Percentiles rank a stretch among this genome's conserved stretches.
Conservation (phyloP, 345 rosid species). For the Viola odorata region DNA sequence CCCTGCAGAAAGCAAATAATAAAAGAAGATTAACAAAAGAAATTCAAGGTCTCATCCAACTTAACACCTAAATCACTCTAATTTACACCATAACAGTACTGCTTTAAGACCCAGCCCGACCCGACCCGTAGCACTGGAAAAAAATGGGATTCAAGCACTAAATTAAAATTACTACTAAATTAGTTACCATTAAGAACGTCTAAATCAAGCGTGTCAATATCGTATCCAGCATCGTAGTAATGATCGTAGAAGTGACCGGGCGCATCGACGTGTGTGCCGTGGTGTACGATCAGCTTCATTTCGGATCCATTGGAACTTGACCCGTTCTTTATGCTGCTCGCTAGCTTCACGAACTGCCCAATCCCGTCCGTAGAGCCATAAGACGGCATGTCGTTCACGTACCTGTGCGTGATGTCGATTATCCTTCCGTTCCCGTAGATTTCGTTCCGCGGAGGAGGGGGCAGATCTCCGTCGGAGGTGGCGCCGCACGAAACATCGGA, state of each 20-base stretch:
- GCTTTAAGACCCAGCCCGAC: too few relatives aligned
- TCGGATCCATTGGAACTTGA: constrained; percentile 2
- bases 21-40: not conserved
- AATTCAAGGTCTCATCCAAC: not conserved
- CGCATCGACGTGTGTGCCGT: constrained; percentile 13
- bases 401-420: constrained; percentile 13
- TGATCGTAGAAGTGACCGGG: constrained; percentile 15
- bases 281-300: constrained; percentile 2
- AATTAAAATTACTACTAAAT: too few relatives aligned
- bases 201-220: constrained; percentile 18
- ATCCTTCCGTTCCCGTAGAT: constrained; percentile 6
- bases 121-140: too few relatives aligned
- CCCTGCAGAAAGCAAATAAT: constrained; percentile 10
- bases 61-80: too few relatives aligned
- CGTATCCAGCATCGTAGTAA: constrained; percentile 18
- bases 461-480: not conserved
- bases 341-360: constrained; percentile 5
- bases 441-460: not conserved
- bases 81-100: too few relatives aligned
- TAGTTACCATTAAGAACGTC: constrained; percentile 17
- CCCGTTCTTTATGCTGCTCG: constrained; percentile 9
- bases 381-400: constrained; percentile 5
- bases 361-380: not conserved
- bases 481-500: not conserved
- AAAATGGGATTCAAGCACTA: too few relatives aligned